These are phyloP conservation scores for Colletotrichum spinosum DNA, from an alignment of 2,329 filamentous ascomycete genomes.

Conservation along the genomic window DNA sequence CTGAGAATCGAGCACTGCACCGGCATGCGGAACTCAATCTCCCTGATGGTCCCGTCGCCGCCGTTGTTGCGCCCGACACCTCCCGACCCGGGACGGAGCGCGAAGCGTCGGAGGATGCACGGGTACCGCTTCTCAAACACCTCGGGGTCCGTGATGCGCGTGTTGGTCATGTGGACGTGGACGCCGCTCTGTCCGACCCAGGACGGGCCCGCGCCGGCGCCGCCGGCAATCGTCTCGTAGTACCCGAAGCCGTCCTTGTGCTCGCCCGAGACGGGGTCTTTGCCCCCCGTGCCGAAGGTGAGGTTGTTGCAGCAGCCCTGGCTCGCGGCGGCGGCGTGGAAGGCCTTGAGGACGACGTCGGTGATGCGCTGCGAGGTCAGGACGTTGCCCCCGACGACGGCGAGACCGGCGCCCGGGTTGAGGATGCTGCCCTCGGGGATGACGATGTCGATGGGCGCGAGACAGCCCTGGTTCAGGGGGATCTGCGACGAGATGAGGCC, in stretches of 20 bases:
- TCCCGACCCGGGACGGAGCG: slow-evolving; percentile 70
- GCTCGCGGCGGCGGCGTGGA: slow-evolving; percentile 80
- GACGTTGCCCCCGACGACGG: slow-evolving; percentile 87
- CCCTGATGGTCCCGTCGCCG: slow-evolving; percentile 81
- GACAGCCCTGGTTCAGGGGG: slow-evolving; percentile 87
- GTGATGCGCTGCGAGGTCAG: slow-evolving; percentile 84
- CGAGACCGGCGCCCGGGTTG: slow-evolving; percentile 79
- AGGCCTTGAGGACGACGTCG: slow-evolving; percentile 85
- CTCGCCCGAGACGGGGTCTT: slow-evolving; percentile 62
- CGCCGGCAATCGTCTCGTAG: slow-evolving; percentile 87
- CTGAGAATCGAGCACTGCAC: slow-evolving; percentile 84
- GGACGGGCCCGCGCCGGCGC: slow-evolving; percentile 76
- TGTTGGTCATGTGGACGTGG: slow-evolving; percentile 91
- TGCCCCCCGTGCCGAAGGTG: slow-evolving; percentile 84
- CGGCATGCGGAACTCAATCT: slow-evolving; percentile 84
- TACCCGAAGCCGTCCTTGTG: slow-evolving; percentile 81
- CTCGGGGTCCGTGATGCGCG: slow-evolving; percentile 83
- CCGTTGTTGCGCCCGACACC: slow-evolving; percentile 75
- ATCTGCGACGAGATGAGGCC: slow-evolving; percentile 86
- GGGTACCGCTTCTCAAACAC: slow-evolving; percentile 83
- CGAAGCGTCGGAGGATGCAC: slow-evolving; percentile 77
- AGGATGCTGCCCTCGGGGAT: slow-evolving; percentile 81
- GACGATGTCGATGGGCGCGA: slow-evolving; percentile 79
- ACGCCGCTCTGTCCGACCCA: slow-evolving; percentile 82
- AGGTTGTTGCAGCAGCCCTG: slow-evolving; percentile 89